Percentiles rank a stretch among this genome's conserved stretches.
Conservation (phyloP, 2,329 filamentous ascomycete genomes). For the Hypomyces perniciosus region DNA sequence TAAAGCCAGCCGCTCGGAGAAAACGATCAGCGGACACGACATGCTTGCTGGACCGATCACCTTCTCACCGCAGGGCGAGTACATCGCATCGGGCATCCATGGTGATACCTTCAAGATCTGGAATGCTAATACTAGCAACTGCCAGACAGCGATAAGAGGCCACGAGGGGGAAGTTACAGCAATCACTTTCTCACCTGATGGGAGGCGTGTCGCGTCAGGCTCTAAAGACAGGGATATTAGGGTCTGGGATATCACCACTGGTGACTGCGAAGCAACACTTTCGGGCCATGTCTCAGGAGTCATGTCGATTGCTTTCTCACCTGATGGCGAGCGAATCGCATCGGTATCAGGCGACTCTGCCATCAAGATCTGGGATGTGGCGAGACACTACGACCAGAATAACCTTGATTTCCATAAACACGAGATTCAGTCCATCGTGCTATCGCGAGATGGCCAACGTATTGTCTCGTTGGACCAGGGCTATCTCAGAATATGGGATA, state of each 20-base stretch:
- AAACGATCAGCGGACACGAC: no score
- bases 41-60: not conserved
- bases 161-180: not conserved
- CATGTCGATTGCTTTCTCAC: not conserved
- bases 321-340: not conserved
- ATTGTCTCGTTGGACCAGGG: no score
- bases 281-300: not conserved
- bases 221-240: not conserved
- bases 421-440: no score
- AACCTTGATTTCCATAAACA: no score
- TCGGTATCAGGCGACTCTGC: not conserved
- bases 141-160: slow-evolving; percentile 6
- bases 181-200: slow-evolving; percentile 1
- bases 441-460: no score
- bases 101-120: not conserved
- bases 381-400: no score
- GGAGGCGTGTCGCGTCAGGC: not conserved
- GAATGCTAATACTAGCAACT: not conserved
- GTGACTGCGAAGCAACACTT: not conserved
- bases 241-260: not conserved
- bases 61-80: not conserved
- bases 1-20: not conserved
- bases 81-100: not conserved
- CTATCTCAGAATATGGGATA: no score
- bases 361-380: not conserved